Conservation (phyloP, 768 basidiomycete genomes). For the Calvatia gigantea region DNA sequence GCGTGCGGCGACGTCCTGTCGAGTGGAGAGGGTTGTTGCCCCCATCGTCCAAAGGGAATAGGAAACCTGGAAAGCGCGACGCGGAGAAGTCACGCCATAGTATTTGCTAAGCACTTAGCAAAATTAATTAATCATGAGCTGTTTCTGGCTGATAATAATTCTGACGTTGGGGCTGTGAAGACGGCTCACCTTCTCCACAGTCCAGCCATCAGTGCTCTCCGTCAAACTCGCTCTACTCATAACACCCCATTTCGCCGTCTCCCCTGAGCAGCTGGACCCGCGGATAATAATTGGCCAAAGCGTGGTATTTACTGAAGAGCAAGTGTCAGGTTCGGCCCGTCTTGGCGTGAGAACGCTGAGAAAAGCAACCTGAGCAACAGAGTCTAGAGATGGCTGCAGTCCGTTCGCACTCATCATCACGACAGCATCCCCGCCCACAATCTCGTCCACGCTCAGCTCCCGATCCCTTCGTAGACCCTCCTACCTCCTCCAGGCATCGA, state of each 20-base stretch:
- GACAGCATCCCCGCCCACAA: slow-evolving; percentile 21
- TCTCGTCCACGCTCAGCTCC: slow-evolving; percentile 43
- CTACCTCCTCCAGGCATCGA: slow-evolving; percentile 18
- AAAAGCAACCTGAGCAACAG: slow-evolving; percentile 11
- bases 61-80: slow-evolving; percentile 5
- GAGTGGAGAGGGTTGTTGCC: slow-evolving; percentile 26
- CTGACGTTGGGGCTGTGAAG: background rate
- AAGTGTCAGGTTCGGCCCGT: background rate
- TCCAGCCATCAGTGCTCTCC: background rate
- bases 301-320: too few species aligned
- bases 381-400: slow-evolving; percentile 29
- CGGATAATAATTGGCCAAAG: background rate
- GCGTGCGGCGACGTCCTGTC: slow-evolving; percentile 57
- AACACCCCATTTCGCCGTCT: background rate
- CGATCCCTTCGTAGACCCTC: slow-evolving; percentile 51
- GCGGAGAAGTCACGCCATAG: slow-evolving; percentile 8
- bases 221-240: background rate
- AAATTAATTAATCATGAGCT: background rate
- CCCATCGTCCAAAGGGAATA: slow-evolving; percentile 19
- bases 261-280: background rate
- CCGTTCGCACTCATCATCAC: slow-evolving; percentile 18
- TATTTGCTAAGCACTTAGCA: background rate
- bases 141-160: too few species aligned
- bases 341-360: slow-evolving; percentile 31
- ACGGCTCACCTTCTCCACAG: background rate